Conservation (phyloP, 176 grass and related monocot species). For the Paspalum vaginatum region DNA sequence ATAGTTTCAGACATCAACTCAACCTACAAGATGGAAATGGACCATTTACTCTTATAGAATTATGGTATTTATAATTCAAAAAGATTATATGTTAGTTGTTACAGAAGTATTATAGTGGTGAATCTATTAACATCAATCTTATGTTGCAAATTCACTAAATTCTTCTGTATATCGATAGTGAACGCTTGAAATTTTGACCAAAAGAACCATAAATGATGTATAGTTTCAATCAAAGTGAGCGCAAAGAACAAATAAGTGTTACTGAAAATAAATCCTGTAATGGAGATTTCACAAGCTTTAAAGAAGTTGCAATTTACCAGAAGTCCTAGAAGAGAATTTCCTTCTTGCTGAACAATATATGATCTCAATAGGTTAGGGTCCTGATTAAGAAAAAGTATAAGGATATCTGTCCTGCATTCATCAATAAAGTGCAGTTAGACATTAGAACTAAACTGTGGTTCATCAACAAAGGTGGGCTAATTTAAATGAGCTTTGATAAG, state of each 20-base stretch:
- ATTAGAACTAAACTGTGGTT: not conserved
- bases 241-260: not conserved
- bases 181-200: not conserved
- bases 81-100: not conserved
- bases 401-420: conserved; percentile 90
- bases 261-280: conserved; percentile 5
- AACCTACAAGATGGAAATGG: too few relatives aligned
- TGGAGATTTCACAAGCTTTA: conserved; percentile 9
- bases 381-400: conserved; percentile 98
- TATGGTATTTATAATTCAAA: not conserved
- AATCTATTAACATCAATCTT: not conserved
- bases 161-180: not conserved
- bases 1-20: too few relatives aligned
- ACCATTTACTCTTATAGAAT: not conserved
- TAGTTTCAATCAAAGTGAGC: not conserved
- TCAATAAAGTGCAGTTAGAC: conserved; percentile 39
- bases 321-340: conserved; percentile 91
- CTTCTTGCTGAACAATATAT: conserved; percentile 97
- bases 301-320: conserved; percentile 61
- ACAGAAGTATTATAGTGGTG: not conserved
- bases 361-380: conserved; percentile 91
- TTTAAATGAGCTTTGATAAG: conserved; percentile 34
- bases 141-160: not conserved
- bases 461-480: conserved; percentile 15
- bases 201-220: not conserved